Conservation (phyloP, 495 filamentous ascomycete genomes). For the Penicillium manginii region DNA sequence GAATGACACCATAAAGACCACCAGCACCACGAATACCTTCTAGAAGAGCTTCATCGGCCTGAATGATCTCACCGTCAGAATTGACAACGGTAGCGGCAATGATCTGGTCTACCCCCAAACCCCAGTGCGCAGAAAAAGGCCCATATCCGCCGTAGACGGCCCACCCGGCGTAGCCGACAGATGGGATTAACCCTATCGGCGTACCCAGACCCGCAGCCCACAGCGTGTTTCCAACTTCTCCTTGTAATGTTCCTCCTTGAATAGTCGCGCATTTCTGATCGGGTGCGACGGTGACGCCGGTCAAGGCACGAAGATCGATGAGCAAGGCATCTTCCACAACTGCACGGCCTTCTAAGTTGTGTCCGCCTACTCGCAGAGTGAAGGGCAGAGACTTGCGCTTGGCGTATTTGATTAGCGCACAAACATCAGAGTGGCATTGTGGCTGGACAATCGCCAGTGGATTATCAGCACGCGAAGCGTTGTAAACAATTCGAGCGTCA, state of each 20-base stretch:
- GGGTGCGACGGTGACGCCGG: conserved; percentile 26
- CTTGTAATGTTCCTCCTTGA: conserved; percentile 37
- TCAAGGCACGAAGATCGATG: conserved; percentile 44
- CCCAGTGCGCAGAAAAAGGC: conserved; percentile 34
- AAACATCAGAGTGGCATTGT: conserved; percentile 31
- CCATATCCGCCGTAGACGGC: conserved; percentile 47
- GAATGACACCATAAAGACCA: conserved; percentile 44
- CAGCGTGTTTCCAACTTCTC: conserved; percentile 30
- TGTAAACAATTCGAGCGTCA: conserved; percentile 18
- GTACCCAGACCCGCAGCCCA: conserved; percentile 33
- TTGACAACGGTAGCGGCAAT: conserved; percentile 43
- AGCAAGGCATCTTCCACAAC: conserved; percentile 28
- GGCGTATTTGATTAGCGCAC: conserved; percentile 25
- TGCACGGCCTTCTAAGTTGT: conserved; percentile 35
- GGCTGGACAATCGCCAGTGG: conserved; percentile 39
- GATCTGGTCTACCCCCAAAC: conserved; percentile 47
- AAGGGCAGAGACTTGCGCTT: conserved; percentile 30
- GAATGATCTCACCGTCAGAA: conserved; percentile 34
- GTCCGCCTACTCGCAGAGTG: conserved; percentile 43
- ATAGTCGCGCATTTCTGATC: conserved; percentile 32
- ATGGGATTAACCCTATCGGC: conserved; percentile 28
- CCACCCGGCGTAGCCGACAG: conserved; percentile 47
- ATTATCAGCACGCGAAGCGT: conserved; percentile 14
- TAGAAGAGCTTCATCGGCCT: conserved; percentile 34
- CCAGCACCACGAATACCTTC: conserved; percentile 44